Evolutionary conservation across 108 stramenopile genomes (phyloP), one percentile per base, ranked within the genome.

Genomic region (Mayamaea pseudoterrestris): DNA sequence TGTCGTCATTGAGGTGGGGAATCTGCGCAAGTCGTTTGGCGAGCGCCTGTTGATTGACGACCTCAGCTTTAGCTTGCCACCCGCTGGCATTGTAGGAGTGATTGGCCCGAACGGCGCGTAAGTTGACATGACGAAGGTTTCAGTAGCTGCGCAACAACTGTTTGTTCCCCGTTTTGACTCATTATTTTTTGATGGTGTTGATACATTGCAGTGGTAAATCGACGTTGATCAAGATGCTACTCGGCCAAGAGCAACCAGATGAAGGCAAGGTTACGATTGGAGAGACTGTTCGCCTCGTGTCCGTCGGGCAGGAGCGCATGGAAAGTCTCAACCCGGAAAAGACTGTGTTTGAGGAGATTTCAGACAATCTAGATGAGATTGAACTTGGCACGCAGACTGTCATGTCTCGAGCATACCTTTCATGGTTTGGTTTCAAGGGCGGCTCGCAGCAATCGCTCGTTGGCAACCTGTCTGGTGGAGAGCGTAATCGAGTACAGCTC

Each of bases 241-340:
- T 79, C 44, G 90, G 91, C 34, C 69, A 74, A 53, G 83, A 84
- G 16, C 20, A 60, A 41, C 80, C 91, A 8, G 91, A 94, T 65
- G 46, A 55, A 20, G 95, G 95, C 5, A 42, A 41, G 24, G 68
- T 96, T 35, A 73, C 61, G 22, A 44, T 96, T 37, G 93, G 95
- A 5, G 83, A 91, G 17, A 92, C 89, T 7, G 93, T 97, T 4
- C 67, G 76, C 26, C 63, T 94, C 36, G 77, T 90, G 13, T 76
- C 80, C 44, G 93, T 95, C 6, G 90, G 86, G n/a, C 94, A 97
- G 60, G 87, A 91, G 35, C 67, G 93, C 39, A 85, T 86, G 72
- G 83, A 91, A n/a, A 83, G 73, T 36, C 60, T 97, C 39, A 65
- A 88, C 44, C 60, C 76, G 6, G 61, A 70, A 20, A 81, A 90